Base-by-base conservation (phyloP, 176 grass and related monocot species). In the Oryza officinalis region DNA sequence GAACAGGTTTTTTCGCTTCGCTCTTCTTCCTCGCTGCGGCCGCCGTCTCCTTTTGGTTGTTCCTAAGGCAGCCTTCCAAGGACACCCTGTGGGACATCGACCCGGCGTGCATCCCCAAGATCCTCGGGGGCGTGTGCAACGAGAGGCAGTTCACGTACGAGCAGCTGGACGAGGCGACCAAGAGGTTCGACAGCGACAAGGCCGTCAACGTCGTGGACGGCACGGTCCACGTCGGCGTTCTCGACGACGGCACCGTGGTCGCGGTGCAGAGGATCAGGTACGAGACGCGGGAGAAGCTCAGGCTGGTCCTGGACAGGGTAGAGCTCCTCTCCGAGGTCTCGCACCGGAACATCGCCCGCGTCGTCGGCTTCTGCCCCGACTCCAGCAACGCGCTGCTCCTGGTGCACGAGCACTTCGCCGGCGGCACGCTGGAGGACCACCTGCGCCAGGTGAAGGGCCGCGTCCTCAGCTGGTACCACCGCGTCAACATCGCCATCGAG, bases 361-460 rank as follows among this genome's bases (percentile, higher is more conserved):
- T 94, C 65, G 87, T 99, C 71, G 96, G 96, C 15, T 99, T 94
- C 85, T 96, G 91, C 33, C 0, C 94, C 26, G 89, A 96, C 57
- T 87, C 96, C 57, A 52, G 63, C 69, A 63, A 49, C 60, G 81
- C 87, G 2, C 77, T 98, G 54, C 91, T 98, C 13, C 67, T 98
- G 30, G 96, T 98, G 73, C 96, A 98, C 38, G 93, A 95, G 86
- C 80, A 90, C 85, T 93, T 89, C 76, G 61, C 77, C 15, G 90
- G 87, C 44, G 96, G 96, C 74, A 92, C 96, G 4, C 85, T 98
- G 27, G 89, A 92, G 81, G 89, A 98, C 76, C 91, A 95, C 71
- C 87, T 98, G 35, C 76, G 78, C 3, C 87, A 81, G 52, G 30
- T 90, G 30, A 83, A 27, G 81, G 18, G 89, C 79, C 71, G 85